Base-by-base conservation (phyloP, 2,329 filamentous ascomycete species). In the Fusarium nanum region DNA sequence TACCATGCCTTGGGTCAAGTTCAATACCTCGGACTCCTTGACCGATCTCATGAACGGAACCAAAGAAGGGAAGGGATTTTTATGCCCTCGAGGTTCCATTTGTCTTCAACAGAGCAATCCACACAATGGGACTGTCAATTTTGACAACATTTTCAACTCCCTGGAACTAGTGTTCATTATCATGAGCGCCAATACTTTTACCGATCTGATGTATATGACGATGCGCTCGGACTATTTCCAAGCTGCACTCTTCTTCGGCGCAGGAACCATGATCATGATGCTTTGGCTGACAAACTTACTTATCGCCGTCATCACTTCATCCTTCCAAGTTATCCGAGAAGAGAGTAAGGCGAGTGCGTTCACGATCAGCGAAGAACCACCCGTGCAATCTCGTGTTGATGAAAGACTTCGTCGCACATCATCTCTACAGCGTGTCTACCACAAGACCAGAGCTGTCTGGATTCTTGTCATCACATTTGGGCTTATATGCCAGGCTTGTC, bases 161-260 rank as follows among this genome's bases (percentile, higher is more conserved):
- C 82, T 98, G 55, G 94, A 99, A 81, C 84, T 98, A 61, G 94
- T 99, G 4, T 99, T 99, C 77, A 93, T 99, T 54, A 91, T 99
- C 77, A 99, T 99, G 93, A 97, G 93, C 75, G 95, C 94, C 50
- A 99, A 99, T 78, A 99, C 96, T 0, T 99, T 97, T 80, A 92
- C 93, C 2, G 93, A 98, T 79, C 83, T 98, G 56, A 93, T 99
- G 85, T 99, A 99, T 80, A 92, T 93, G 74, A 94, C 95, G 7
- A 94, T 92, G 56, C 90, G 97, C 76, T 97, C 93, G 27, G 96
- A 99, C 78, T 98, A 97, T 75, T 87, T 97, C 9, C 88, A 93
- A 18, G 90, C 94, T 6, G 93, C 94, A 2, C 83, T 98, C 5
- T 99, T 90, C 76, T 91, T 91, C 59, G 89, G 85, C 27, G 88